These are phyloP conservation scores for Gryganskiella cystojenkinii DNA, from an alignment of 192 early-diverging fungal species.

Conservation along the genomic window DNA sequence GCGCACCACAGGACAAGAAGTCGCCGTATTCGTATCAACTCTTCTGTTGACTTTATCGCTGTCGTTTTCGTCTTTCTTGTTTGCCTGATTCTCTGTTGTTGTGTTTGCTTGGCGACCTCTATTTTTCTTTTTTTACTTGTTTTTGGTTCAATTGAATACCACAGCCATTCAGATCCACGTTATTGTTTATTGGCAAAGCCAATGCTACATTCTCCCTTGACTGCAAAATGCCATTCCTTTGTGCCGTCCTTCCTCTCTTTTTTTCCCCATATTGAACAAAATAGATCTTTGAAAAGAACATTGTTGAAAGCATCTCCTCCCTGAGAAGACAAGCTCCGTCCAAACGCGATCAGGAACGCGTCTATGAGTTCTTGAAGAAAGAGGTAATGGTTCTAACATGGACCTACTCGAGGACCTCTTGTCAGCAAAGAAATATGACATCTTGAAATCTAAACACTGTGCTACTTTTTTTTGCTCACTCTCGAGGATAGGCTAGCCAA, in stretches of 20 bases:
- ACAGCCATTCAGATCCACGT: too few species aligned
- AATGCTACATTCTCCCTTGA: conserved; percentile 25
- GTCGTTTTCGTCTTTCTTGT: not conserved
- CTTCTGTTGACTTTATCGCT: conserved; percentile 8
- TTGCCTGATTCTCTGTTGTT: not conserved
- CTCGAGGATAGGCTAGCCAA: conserved; percentile 59
- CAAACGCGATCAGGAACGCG: conserved; percentile 53
- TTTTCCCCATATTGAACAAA: not conserved
- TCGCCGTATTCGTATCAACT: conserved; percentile 72
- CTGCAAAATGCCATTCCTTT: conserved; percentile 3
- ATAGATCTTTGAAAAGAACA: conserved; percentile 79
- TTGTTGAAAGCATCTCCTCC: conserved; percentile 63
- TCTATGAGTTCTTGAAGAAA: conserved; percentile 67
- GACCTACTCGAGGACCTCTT: not conserved
- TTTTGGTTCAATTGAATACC: too few species aligned
- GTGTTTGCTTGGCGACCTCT: too few species aligned
- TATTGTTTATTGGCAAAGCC: too few species aligned
- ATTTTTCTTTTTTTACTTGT: too few species aligned
- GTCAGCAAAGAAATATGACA: too few species aligned
- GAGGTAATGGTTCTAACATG: conserved; percentile 59
- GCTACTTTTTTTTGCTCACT: too few species aligned
- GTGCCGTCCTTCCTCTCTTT: not conserved
- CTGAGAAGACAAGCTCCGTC: conserved; percentile 59
- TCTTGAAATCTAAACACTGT: too few species aligned
- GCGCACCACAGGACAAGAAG: conserved; percentile 67